Evolutionary conservation across 75 land plant species (phyloP), one percentile per base, ranked within the genome.

Genomic region (Ceratopteris richardii): DNA sequence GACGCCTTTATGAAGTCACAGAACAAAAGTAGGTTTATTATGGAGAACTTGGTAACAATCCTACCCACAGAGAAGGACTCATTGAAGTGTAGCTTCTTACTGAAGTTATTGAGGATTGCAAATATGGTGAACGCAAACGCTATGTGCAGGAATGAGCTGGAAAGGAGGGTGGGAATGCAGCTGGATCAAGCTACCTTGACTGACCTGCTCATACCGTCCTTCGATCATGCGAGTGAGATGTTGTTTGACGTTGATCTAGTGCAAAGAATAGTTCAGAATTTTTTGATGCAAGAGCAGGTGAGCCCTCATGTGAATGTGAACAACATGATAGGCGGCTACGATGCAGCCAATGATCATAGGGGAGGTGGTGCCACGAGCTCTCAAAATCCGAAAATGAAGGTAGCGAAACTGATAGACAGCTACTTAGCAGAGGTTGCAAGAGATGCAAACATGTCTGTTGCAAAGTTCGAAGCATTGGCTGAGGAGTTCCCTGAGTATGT

Each of bases 391-490:
- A 40, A 63, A 53, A 48, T 60, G 0, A 78, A 74, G 59, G 93
- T 84, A 22, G 85, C 88, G 1, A 81, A 71, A 66, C 67, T 88
- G 1, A 63, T 84, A 0, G 93, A 88, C 56, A 31, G 52, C 37
- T 88, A 81, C 63, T 73, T 88, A 4, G 85, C 88, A 0, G 93
- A 88, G 58, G 82, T 81, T 0, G 93, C 88, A 13, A 22, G 75
- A 2, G 93, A 88, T 30, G 44, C 76, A 23, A 70, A 67, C 33
- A 57, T 88, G 57, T 30, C 41, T 0, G 40, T 81, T 28, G 4
- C 61, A 0, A 69, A 76, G 46, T 88, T 88, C 51, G 51, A 63
- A 29, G 79, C 62, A 0, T 78, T 84, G 20, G 85, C 82, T 14
- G 60, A 53, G 7, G 75, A 67, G 20, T 60, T 84, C 0, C 93